A percentile compares a stretch with the other conserved stretches of the same genome.
phyloP scores from a whole-genome alignment of 1,284 basidiomycete genomes.

The Thelephora terrestris region DNA sequence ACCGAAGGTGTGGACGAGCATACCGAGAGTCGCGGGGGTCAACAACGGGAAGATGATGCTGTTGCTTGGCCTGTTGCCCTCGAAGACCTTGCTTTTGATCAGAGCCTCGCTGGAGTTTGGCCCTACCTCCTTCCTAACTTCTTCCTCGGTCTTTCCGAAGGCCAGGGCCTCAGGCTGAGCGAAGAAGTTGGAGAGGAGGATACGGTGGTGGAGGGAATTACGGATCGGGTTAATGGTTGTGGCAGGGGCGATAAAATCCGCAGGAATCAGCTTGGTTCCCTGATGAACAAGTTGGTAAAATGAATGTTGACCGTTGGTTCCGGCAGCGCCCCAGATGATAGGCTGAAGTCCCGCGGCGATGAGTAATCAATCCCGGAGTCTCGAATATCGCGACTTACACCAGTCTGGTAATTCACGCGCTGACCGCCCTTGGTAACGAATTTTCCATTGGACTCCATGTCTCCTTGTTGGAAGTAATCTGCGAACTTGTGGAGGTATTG shows the following conservation, averaged over 20 bases:
- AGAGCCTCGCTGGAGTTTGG: constrained; percentile 69
- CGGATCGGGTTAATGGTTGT: constrained; percentile 88
- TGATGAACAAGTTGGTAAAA: constrained; percentile 99
- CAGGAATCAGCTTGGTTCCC: constrained; percentile 87
- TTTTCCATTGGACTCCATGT: constrained; percentile 99
- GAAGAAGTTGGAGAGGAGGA: constrained; percentile 96
- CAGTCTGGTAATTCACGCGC: constrained; percentile 93
- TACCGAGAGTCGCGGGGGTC: constrained; percentile 80
- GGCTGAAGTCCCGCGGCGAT: constrained; percentile 40
- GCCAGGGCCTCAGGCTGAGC: constrained; percentile 96
- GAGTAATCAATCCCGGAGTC: constrained; percentile 1
- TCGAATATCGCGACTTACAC: constrained; percentile 42
- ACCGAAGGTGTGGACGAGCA: neutral
- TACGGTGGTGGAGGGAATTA: constrained; percentile 88
- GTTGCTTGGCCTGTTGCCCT: constrained; percentile 96
- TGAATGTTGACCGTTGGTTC: constrained; percentile 98
- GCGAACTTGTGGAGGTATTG: constrained; percentile 99
- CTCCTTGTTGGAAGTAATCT: constrained; percentile 99
- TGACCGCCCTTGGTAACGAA: constrained; percentile 89
- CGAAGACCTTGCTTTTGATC: constrained; percentile 96
- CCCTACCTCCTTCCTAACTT: constrained; percentile 79
- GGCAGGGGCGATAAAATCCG: constrained; percentile 93
- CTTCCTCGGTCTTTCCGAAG: constrained; percentile 92
- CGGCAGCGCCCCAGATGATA: constrained; percentile 97
- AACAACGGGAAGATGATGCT: constrained; percentile 91